Base-by-base conservation (phyloP, 352 stramenopile species). In the Globisporangium barbulae region DNA sequence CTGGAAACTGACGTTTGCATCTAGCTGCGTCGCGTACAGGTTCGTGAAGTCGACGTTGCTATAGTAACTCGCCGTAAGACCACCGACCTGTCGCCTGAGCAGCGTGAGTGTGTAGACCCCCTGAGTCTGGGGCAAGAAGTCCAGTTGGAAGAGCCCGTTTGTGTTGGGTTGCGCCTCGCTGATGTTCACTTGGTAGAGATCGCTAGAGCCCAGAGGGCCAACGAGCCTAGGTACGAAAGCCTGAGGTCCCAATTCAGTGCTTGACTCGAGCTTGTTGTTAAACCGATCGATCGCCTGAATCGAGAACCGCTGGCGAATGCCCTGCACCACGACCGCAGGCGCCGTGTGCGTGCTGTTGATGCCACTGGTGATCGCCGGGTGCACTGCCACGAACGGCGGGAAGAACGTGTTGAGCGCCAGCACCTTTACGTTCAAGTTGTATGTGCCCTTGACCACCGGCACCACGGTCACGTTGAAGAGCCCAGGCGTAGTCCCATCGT, bases 201-300 rank as follows among this genome's bases (percentile, higher is more conserved):
- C 68, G 0, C 1, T 8, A 17, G 25, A 30, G 45, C 72, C 58
- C 31, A 61, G 52, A 10, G 76, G 64, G 5, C 85, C 85, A 13
- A 76, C 68, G 12, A 98, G 63, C 6, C 49, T 69, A 4, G 90
- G 68, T 5, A 94, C 60, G 57, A 97, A 93, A 0, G 68, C 85
- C 0, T 71, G 37, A 5, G 64, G 66, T 17, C 68, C 60, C 10
- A 96, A 53, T 49, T 93, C 84, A 0, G 83, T 91, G 35, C 74
- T 91, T 0, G 71, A 88, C 31, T 96, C 85, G 9, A 99, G 75
- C 35, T 76, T 71, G 70, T 99, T 99, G 6, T 85, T 80, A 64
- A 98, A 99, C 3, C 73, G 68, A 69, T 99, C 96, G 35, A 94
- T 86, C 15, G 88, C 76, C 63, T 98, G 88, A 2, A 99, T 71